Conservation (phyloP, 2,329 filamentous ascomycete species). For the Pseudogymnoascus sp. region DNA sequence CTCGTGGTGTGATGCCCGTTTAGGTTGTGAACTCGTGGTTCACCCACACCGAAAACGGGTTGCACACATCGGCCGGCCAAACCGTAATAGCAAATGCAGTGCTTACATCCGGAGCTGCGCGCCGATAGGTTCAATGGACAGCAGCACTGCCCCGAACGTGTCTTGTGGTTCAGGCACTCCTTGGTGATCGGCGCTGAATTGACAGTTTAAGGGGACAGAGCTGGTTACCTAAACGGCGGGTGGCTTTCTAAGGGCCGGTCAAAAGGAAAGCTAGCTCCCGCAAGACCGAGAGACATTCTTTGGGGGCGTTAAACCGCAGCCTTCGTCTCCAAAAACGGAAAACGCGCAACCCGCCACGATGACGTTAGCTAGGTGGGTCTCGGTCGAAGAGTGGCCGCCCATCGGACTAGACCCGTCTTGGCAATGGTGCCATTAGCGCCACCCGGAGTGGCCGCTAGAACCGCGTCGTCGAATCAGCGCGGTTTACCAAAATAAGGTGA, state of each 20-base stretch:
- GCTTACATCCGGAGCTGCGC: neutral
- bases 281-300: neutral
- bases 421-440: neutral
- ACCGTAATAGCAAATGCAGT: neutral
- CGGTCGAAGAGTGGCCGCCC: neutral
- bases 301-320: neutral
- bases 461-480: neutral
- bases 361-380: neutral
- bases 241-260: neutral
- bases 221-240: neutral
- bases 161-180: slow-evolving; percentile 6
- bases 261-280: neutral
- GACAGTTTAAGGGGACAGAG: neutral
- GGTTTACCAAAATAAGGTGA: neutral
- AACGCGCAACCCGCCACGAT: neutral
- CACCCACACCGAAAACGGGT: slow-evolving; percentile 2
- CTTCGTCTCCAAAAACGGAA: neutral
- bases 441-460: neutral
- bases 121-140: neutral
- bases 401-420: neutral
- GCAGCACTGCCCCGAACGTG: neutral
- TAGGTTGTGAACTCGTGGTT: neutral
- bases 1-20: neutral
- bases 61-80: neutral
- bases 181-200: neutral